phyloP scores from a whole-genome alignment of 495 filamentous ascomycete species.

The Tuber melanosporum region DNA sequence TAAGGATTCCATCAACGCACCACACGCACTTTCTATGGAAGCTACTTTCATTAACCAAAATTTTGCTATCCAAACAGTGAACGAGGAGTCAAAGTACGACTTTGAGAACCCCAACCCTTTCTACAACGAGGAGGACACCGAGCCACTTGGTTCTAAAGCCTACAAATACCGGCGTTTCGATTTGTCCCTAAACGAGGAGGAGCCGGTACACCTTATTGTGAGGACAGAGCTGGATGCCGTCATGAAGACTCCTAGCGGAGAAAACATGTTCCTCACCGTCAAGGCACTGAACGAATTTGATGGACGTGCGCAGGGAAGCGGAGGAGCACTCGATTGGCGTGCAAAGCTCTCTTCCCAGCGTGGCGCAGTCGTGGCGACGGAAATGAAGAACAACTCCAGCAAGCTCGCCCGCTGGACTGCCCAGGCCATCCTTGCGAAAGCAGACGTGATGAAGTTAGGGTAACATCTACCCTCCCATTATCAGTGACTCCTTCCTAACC shows the following conservation, averaged over 20 bases:
- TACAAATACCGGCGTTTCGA: slow-evolving; percentile 99
- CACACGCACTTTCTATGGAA: slow-evolving; percentile 81
- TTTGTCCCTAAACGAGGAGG: slow-evolving; percentile 83
- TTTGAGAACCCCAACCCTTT: slow-evolving; percentile 91
- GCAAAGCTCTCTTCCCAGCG: slow-evolving; percentile 85
- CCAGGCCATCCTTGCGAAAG: slow-evolving; percentile 89
- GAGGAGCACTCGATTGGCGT: slow-evolving; percentile 92
- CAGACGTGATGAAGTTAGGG: slow-evolving; percentile 96
- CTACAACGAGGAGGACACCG: slow-evolving; percentile 91
- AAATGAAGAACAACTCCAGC: slow-evolving; percentile 99
- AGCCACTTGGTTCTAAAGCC: slow-evolving; percentile 85
- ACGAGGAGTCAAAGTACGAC: slow-evolving; percentile 72
- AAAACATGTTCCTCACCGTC: slow-evolving; percentile 82
- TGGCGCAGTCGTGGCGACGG: slow-evolving; percentile 95
- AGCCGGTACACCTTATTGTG: slow-evolving; percentile 84
- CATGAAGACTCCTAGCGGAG: slow-evolving; percentile 78
- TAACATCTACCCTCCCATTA: slow-evolving; percentile 44
- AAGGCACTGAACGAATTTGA: slow-evolving; percentile 99
- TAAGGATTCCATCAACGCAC: slow-evolving; percentile 91
- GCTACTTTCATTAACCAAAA: slow-evolving; percentile 99
- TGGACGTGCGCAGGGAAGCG: slow-evolving; percentile 88
- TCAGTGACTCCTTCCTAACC: background rate
- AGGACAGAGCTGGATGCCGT: slow-evolving; percentile 95
- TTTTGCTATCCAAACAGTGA: slow-evolving; percentile 87
- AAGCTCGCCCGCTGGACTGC: slow-evolving; percentile 96